Percentiles rank a stretch among this genome's conserved stretches.
phyloP scores from a whole-genome alignment of 495 filamentous ascomycete species.

The Penicillium canariense region DNA sequence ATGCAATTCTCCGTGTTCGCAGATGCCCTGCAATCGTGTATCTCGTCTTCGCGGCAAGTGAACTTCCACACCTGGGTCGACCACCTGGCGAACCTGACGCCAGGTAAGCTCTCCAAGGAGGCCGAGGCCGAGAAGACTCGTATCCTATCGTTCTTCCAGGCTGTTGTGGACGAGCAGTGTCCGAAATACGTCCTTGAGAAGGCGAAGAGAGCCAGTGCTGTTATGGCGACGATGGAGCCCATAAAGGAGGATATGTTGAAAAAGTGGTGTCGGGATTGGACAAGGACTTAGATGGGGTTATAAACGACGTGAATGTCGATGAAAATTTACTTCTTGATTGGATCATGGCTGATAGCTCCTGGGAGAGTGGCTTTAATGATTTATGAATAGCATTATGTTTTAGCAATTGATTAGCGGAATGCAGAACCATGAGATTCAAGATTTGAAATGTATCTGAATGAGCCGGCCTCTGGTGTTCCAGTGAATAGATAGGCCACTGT shows the following conservation, averaged over 20 bases:
- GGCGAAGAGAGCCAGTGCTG: slow-evolving; percentile 8
- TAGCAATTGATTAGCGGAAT: slow-evolving; percentile 1
- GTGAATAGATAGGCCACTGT: too few relatives aligned
- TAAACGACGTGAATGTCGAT: neutral
- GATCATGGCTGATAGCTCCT: neutral
- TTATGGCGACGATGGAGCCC: slow-evolving; percentile 14
- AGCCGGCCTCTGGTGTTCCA: too few relatives aligned
- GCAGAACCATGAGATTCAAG: neutral
- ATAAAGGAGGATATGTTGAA: slow-evolving; percentile 6
- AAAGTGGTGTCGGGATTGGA: slow-evolving; percentile 13
- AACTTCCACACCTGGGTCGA: slow-evolving; percentile 18
- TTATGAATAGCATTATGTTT: neutral
- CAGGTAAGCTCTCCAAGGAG: slow-evolving; percentile 14
- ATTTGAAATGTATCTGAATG: too few relatives aligned
- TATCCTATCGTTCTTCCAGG: slow-evolving; percentile 21
- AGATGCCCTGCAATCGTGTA: slow-evolving; percentile 5
- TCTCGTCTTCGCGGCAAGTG: slow-evolving; percentile 15
- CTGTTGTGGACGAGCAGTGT: slow-evolving; percentile 3
- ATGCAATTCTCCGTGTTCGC: slow-evolving; percentile 15
- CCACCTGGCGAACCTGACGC: slow-evolving; percentile 5
- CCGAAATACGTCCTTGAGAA: slow-evolving; percentile 5
- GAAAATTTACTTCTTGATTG: neutral
- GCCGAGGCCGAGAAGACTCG: slow-evolving; percentile 17
- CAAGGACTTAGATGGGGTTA: slow-evolving; percentile 18
- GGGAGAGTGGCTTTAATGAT: neutral